Percentiles rank a stretch among this genome's conserved stretches.
These are phyloP conservation scores for Neophaeococcomyces aloes DNA, from an alignment of 2,329 filamentous ascomycete genomes.

Conservation along the genomic window DNA sequence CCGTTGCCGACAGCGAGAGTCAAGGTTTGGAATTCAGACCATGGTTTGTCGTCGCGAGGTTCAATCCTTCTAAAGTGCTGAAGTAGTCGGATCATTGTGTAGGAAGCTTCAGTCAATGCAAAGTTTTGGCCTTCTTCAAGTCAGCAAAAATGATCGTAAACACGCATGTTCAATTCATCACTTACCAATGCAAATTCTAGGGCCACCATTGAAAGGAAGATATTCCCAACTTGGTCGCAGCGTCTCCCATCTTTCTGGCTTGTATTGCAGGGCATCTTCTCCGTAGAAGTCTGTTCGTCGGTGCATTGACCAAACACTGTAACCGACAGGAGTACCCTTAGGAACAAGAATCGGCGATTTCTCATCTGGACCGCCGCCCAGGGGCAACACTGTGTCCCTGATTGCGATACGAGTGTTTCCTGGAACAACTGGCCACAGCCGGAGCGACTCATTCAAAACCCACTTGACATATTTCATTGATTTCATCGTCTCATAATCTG, in stretches of 20 bases:
- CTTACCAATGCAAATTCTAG: constrained; percentile 20
- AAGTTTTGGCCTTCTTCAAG: constrained; percentile 55
- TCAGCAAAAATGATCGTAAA: not conserved
- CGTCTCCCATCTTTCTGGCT: constrained; percentile 30
- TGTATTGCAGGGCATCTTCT: constrained; percentile 24
- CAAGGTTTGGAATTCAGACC: constrained; percentile 28
- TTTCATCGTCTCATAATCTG: constrained; percentile 19
- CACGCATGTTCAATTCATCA: constrained; percentile 5
- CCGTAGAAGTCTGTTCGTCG: constrained; percentile 26
- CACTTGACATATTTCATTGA: constrained; percentile 22
- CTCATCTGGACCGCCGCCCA: constrained; percentile 39
- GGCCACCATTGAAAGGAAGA: constrained; percentile 23
- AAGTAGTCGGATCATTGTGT: constrained; percentile 61
- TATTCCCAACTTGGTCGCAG: constrained; percentile 21
- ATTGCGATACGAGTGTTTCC: constrained; percentile 31
- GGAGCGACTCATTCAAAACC: constrained; percentile 31
- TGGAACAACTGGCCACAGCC: constrained; percentile 33
- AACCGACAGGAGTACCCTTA: constrained; percentile 37
- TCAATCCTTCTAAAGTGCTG: constrained; percentile 59
- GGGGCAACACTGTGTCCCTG: constrained; percentile 36
- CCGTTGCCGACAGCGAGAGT: constrained; percentile 68
- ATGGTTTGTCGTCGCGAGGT: constrained; percentile 20
- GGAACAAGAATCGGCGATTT: constrained; percentile 38
- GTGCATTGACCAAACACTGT: constrained; percentile 32
- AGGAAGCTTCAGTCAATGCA: constrained; percentile 58